These are phyloP conservation scores for Cercospora canescens DNA, from an alignment of 2,329 filamentous ascomycete genomes.

Conservation along the genomic window DNA sequence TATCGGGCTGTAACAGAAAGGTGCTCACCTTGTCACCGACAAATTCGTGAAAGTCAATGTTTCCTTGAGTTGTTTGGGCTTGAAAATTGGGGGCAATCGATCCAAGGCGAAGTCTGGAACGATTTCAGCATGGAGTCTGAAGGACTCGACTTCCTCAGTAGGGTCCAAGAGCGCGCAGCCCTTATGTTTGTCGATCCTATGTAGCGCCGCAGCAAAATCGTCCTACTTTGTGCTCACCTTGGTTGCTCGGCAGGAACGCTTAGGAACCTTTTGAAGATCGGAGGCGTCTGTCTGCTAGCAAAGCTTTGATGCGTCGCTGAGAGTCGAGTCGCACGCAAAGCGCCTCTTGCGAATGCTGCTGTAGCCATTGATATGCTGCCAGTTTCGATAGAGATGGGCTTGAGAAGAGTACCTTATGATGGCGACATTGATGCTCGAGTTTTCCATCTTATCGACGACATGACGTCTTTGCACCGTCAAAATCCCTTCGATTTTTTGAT, in stretches of 20 bases:
- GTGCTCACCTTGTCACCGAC: conserved; percentile 60
- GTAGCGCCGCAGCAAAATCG: background rate
- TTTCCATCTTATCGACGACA: background rate
- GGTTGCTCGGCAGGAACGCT: conserved; percentile 23
- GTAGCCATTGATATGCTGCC: conserved; percentile 12
- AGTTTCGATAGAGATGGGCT: background rate
- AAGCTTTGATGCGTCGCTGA: conserved; percentile 22
- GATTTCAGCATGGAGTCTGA: background rate
- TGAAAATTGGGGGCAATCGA: conserved; percentile 75
- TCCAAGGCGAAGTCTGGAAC: conserved; percentile 42
- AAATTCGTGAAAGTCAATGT: conserved; percentile 82
- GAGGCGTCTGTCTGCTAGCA: conserved; percentile 27
- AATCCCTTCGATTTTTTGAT: background rate
- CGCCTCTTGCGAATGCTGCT: conserved; percentile 23
- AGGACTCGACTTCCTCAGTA: background rate
- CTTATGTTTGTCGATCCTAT: too few species aligned
- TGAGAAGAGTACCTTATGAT: background rate
- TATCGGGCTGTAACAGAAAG: background rate
- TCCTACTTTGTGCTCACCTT: conserved; percentile 7
- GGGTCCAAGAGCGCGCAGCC: background rate
- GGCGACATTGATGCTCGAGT: background rate
- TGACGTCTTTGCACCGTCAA: background rate
- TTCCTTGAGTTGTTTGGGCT: conserved; percentile 73
- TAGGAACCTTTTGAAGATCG: conserved; percentile 32
- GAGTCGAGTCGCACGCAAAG: conserved; percentile 23